These are phyloP conservation scores for Priceomyces medius DNA, from an alignment of 805 yeast species.

Conservation along the genomic window DNA sequence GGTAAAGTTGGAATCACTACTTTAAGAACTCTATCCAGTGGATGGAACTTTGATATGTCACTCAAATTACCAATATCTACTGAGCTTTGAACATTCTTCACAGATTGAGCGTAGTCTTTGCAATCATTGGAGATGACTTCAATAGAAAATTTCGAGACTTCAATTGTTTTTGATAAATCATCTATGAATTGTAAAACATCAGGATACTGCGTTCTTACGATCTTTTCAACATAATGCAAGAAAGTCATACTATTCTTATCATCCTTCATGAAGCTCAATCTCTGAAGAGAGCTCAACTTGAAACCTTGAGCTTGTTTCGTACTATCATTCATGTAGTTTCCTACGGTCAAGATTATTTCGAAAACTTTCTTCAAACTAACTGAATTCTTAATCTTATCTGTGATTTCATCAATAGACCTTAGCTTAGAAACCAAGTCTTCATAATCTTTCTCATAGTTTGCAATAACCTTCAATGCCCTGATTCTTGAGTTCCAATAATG, in stretches of 20 bases:
- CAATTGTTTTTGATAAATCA: constrained; percentile 53
- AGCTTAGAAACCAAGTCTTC: constrained; percentile 58
- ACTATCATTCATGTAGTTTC: constrained; percentile 76
- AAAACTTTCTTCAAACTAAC: constrained; percentile 55
- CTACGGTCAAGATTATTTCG: constrained; percentile 67
- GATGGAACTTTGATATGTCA: constrained; percentile 61
- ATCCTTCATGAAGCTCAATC: constrained; percentile 71
- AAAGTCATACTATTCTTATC: constrained; percentile 67
- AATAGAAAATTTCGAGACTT: constrained; percentile 59
- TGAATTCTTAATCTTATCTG: constrained; percentile 53
- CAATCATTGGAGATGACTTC: constrained; percentile 64
- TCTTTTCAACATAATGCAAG: constrained; percentile 71
- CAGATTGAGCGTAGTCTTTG: constrained; percentile 48
- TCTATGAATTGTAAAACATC: constrained; percentile 60
- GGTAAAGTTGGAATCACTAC: constrained; percentile 54
- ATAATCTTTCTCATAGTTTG: constrained; percentile 64
- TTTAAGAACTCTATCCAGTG: constrained; percentile 58
- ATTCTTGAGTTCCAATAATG: constrained; percentile 73
- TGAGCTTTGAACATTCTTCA: constrained; percentile 52
- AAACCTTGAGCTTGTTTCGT: constrained; percentile 70
- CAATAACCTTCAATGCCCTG: constrained; percentile 55
- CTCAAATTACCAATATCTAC: constrained; percentile 64
- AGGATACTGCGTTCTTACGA: constrained; percentile 64
- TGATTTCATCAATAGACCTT: constrained; percentile 57
- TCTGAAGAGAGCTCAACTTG: constrained; percentile 63